Evolutionary conservation across 2,329 filamentous ascomycete genomes (phyloP).

Genomic region (Pochonia chlamydosporia): DNA sequence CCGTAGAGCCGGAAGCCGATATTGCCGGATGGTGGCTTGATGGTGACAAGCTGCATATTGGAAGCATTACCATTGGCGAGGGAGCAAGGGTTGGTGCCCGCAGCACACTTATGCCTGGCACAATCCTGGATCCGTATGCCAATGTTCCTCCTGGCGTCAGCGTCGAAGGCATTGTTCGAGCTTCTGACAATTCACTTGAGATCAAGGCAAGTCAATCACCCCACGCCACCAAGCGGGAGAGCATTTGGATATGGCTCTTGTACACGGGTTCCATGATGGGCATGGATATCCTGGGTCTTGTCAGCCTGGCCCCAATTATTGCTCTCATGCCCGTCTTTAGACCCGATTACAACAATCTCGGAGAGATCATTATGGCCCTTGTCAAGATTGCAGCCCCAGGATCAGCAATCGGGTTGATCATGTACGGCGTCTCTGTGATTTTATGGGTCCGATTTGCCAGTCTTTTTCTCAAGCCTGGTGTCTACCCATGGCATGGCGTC

Average conservation of each 20-base stretch:
- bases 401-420: constrained; percentile 6
- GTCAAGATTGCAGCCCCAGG: constrained; percentile 10
- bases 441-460: constrained; percentile 9
- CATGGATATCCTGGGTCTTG: constrained; percentile 11
- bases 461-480: constrained; percentile 10
- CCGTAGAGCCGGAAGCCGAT: constrained; percentile 16
- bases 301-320: constrained; percentile 8
- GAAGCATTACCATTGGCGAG: constrained; percentile 11
- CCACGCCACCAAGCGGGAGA: background rate
- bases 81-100: constrained; percentile 14
- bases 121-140: constrained; percentile 12
- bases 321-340: constrained; percentile 10
- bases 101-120: constrained; percentile 13
- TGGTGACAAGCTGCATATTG: constrained; percentile 15
- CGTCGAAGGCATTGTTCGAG: constrained; percentile 10
- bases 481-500: constrained; percentile 14
- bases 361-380: constrained; percentile 4
- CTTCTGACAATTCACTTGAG: constrained; percentile 1
- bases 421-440: constrained; percentile 3
- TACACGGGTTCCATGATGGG: constrained; percentile 10
- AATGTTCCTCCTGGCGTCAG: constrained; percentile 10
- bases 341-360: constrained; percentile 10
- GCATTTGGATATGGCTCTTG: constrained; percentile 5
- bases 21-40: constrained; percentile 17
- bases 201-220: background rate